phyloP scores from a whole-genome alignment of 2,329 filamentous ascomycete genomes.

The Aspergillus arachidicola region DNA sequence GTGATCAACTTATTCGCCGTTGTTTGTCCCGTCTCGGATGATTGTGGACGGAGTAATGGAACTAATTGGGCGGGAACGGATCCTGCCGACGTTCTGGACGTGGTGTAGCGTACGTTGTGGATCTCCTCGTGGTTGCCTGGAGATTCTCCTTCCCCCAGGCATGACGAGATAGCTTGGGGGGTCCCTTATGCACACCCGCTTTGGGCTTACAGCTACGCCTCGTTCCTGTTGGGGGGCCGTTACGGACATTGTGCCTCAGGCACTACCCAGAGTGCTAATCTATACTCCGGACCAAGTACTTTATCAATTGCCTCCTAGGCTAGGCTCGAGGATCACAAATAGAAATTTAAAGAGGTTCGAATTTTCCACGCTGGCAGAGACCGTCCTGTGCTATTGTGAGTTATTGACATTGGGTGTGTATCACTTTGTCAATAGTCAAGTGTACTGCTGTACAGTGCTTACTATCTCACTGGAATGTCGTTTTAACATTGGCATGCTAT shows the following conservation, averaged over 20 bases:
- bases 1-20: background rate
- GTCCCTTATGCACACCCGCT: background rate
- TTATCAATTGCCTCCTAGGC: background rate
- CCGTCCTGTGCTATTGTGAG: background rate
- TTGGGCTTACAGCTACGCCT: background rate
- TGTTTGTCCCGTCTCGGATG: background rate
- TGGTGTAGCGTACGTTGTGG: constrained; percentile 1
- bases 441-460: background rate
- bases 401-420: background rate
- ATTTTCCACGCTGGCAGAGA: background rate
- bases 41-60: background rate
- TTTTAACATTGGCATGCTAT: background rate
- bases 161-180: background rate
- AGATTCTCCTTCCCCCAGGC: background rate
- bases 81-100: constrained; percentile 8
- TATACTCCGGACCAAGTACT: background rate
- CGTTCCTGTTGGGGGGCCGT: background rate
- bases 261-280: background rate
- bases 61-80: constrained; percentile 5
- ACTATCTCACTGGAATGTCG: background rate
- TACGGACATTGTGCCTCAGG: background rate
- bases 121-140: constrained; percentile 4
- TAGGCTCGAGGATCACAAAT: background rate
- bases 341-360: background rate
- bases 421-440: background rate